Conservation (phyloP, 2,329 filamentous ascomycete species). For the Oidium heveae region DNA sequence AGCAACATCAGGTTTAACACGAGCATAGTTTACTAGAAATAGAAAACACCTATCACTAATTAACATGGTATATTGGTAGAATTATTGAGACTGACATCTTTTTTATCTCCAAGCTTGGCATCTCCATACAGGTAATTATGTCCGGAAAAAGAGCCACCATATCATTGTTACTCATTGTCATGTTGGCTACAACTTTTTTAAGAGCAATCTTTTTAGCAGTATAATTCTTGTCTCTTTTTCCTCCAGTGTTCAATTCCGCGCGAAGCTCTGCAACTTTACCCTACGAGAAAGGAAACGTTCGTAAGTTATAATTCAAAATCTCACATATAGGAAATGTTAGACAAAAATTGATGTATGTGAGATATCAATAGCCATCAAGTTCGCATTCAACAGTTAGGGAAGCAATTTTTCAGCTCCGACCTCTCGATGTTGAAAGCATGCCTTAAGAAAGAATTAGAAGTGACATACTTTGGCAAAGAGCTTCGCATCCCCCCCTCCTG, state of each 20-base stretch:
- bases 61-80: neutral
- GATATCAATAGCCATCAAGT: neutral
- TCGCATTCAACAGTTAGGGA: neutral
- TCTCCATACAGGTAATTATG: constrained; percentile 96
- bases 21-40: constrained; percentile 89
- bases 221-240: constrained; percentile 96
- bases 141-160: constrained; percentile 93
- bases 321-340: neutral
- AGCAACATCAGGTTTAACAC: constrained; percentile 74
- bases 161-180: constrained; percentile 99
- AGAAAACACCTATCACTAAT: constrained; percentile 58
- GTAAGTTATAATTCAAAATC: constrained; percentile 6
- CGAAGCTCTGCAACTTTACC: constrained; percentile 97
- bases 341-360: neutral
- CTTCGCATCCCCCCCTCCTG: constrained; percentile 80
- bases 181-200: constrained; percentile 99
- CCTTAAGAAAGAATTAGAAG: constrained; percentile 3
- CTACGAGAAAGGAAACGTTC: constrained; percentile 29
- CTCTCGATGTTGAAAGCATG: neutral
- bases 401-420: too few species aligned
- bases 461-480: constrained; percentile 82
- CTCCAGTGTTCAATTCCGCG: constrained; percentile 74
- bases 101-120: constrained; percentile 85
- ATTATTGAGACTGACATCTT: constrained; percentile 94
- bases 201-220: constrained; percentile 87